Conservation (phyloP, 2,329 filamentous ascomycete genomes). For the Diplocarpon rosae region DNA sequence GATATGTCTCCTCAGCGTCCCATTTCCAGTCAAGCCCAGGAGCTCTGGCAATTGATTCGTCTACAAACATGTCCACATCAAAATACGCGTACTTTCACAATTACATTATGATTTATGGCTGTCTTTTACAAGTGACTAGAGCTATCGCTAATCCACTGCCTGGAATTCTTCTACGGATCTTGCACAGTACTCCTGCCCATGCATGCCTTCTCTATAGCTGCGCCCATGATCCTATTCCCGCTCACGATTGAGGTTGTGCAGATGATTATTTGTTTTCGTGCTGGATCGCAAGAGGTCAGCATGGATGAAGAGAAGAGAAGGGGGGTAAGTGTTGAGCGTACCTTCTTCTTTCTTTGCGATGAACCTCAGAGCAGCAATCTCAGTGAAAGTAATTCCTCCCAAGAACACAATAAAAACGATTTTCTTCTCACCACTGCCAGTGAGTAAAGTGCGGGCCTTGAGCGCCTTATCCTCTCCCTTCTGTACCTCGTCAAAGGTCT, state of each 20-base stretch:
- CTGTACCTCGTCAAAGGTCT: constrained; percentile 85
- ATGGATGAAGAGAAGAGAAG: neutral
- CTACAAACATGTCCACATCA: neutral
- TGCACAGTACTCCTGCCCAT: constrained; percentile 20
- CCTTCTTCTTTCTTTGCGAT: constrained; percentile 75
- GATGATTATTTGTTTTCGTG: constrained; percentile 73
- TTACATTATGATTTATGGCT: constrained; percentile 11
- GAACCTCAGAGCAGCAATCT: constrained; percentile 88
- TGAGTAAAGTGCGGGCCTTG: constrained; percentile 72
- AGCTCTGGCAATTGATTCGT: neutral
- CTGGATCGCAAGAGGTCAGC: constrained; percentile 30
- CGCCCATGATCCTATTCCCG: constrained; percentile 80
- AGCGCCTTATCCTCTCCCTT: constrained; percentile 88
- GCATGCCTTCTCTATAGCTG: constrained; percentile 57
- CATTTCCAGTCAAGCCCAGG: neutral
- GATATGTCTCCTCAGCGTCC: constrained; percentile 7
- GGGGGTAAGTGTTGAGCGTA: constrained; percentile 22
- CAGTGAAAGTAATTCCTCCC: constrained; percentile 92
- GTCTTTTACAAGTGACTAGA: neutral
- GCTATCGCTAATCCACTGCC: neutral
- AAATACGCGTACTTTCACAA: neutral
- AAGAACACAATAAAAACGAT: constrained; percentile 94
- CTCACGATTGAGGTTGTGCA: constrained; percentile 87
- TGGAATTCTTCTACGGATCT: constrained; percentile 16
- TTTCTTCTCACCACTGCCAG: constrained; percentile 64